Conservation (phyloP, 1,139 yeast species). For the Casaregolazyma lundiana region DNA sequence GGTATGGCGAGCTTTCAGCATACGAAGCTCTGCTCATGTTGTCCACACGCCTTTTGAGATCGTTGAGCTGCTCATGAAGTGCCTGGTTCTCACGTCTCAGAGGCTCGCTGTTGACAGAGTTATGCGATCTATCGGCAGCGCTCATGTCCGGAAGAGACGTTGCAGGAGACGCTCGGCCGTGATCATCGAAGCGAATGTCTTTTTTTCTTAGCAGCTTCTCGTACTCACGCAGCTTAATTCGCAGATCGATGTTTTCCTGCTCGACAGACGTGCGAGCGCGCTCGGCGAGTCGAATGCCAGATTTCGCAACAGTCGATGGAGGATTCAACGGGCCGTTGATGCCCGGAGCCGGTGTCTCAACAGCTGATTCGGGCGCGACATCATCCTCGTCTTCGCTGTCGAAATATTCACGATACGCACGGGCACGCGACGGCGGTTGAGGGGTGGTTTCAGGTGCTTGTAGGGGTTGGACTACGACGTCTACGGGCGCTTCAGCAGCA, state of each 20-base stretch:
- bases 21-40: conserved; percentile 5
- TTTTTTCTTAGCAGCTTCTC: conserved; percentile 4
- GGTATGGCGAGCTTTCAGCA: background rate
- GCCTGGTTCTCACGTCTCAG: conserved; percentile 8
- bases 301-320: background rate
- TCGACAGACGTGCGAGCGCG: conserved; percentile 3
- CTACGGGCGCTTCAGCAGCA: background rate
- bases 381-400: conserved; percentile 1
- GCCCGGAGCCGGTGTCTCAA: background rate
- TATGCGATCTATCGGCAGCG: conserved; percentile 2
- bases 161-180: background rate
- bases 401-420: conserved; percentile 2
- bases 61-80: conserved; percentile 2
- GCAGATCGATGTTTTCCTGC: conserved; percentile 8
- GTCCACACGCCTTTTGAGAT: conserved; percentile 5
- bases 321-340: background rate
- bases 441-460: background rate
- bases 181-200: conserved; percentile 2
- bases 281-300: conserved; percentile 6
- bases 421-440: background rate
- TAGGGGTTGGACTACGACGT: background rate
- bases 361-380: background rate
- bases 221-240: conserved; percentile 7
- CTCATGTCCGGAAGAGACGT: background rate
- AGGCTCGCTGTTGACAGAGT: background rate